phyloP scores from a whole-genome alignment of 2,329 filamentous ascomycete species.

The Teratosphaeria viscida region DNA sequence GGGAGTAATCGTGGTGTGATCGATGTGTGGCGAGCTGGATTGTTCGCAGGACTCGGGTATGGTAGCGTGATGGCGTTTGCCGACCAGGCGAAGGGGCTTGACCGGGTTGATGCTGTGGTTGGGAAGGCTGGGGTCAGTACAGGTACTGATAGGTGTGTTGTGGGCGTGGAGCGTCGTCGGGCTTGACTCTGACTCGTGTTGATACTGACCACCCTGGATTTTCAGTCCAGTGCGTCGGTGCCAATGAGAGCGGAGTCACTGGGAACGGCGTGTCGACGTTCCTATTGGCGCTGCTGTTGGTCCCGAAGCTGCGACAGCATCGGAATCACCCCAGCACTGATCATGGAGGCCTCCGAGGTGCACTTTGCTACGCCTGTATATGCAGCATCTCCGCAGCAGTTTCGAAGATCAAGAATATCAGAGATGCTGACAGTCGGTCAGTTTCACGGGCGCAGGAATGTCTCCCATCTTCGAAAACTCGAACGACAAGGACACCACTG shows the following conservation, averaged over 20 bases:
- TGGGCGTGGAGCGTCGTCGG: not conserved
- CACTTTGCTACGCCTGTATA: slow-evolving; percentile 29
- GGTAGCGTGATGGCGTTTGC: slow-evolving; percentile 29
- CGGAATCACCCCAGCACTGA: slow-evolving; percentile 25
- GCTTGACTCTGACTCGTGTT: not conserved
- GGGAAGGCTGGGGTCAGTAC: slow-evolving; percentile 28
- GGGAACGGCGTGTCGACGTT: slow-evolving; percentile 47
- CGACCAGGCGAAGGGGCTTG: slow-evolving; percentile 20
- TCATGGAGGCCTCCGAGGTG: slow-evolving; percentile 34
- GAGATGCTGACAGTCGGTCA: not conserved
- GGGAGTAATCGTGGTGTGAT: slow-evolving; percentile 21
- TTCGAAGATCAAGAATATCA: not conserved
- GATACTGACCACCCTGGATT: not conserved
- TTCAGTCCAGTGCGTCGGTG: slow-evolving; percentile 28
- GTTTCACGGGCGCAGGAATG: slow-evolving; percentile 25
- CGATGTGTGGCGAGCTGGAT: slow-evolving; percentile 38
- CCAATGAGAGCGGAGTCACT: slow-evolving; percentile 39
- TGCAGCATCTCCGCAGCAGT: not conserved
- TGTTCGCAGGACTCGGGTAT: slow-evolving; percentile 29
- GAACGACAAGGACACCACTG: slow-evolving; percentile 25
- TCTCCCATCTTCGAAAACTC: slow-evolving; percentile 29
- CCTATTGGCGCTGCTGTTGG: slow-evolving; percentile 38
- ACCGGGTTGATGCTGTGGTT: slow-evolving; percentile 27
- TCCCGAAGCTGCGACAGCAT: slow-evolving; percentile 41
- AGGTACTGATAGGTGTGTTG: not conserved